Evolutionary conservation across 345 rosid genomes (phyloP), one percentile per base, ranked within the genome.

Genomic region (Syzygium jambos): DNA sequence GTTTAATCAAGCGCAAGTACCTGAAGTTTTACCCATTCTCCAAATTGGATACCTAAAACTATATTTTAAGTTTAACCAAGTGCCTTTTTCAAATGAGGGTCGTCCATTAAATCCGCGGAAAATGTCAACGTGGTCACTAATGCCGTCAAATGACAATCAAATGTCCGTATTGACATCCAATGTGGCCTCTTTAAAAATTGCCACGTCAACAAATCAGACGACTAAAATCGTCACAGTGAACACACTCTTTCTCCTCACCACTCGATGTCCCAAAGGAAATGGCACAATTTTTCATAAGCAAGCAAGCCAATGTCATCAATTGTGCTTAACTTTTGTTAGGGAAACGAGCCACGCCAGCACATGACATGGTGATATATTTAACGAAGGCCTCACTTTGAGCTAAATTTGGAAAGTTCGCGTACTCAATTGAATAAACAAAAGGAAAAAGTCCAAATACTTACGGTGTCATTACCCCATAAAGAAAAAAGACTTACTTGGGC

Each of bases 401-500:
- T 73, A 34, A 68, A 73, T 34, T 73, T 34, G 46, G 25, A 73
- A 34, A 34, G 49, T 34, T 15, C 22, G 34, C 49, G 10, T 34
- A 73, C 25, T 34, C 38, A 25, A 73, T 73, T 73, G 19, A 19
- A 73, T 34, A 73, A 73, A 34, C 46, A 73, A 34, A 68, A 73
- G 80, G 80, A 25, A 73, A 19, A 34, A 41, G 80, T 65, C 49
- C 25, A 34, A 8, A 34, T 34, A 34, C 78, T 65, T 16, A 65
- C 2, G 7, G 3, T 5, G 4, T 41, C 80, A 73, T 73, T 73
- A 34, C 11, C 78, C 34, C 14, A 43, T 1, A 46, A 51, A 21
- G 49, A 34, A 87, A 57, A n/a, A 57, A 89, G 78, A 90, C 96
- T 94, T 94, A 96, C 99, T 85, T 63, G 96, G 95, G 91, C 94